A percentile compares a stretch with the other conserved stretches of the same genome.
Evolutionary conservation across 495 filamentous ascomycete genomes (phyloP).

Genomic region (Ascodesmis nigricans): DNA sequence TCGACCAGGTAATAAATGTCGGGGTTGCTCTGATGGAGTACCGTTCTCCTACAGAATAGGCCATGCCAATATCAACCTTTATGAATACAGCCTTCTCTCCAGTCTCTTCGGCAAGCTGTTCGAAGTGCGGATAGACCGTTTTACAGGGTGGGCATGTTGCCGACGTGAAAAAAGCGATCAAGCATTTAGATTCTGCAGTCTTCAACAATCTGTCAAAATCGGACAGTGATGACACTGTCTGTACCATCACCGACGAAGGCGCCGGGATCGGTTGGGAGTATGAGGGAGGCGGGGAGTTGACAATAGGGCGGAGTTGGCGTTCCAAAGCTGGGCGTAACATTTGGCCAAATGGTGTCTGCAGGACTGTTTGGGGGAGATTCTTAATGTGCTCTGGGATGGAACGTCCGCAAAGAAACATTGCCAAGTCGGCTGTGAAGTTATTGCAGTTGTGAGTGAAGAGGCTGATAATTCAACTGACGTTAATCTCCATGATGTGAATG

Average conservation of each 20-base stretch:
- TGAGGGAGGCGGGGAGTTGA: constrained; percentile 10
- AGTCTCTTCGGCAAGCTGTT: constrained; percentile 53
- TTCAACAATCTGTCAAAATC: constrained; percentile 40
- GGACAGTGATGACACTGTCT: constrained; percentile 21
- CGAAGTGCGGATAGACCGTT: constrained; percentile 60
- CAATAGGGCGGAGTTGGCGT: constrained; percentile 32
- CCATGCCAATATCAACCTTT: constrained; percentile 56
- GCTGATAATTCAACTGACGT: constrained; percentile 46
- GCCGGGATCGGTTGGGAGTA: constrained; percentile 12
- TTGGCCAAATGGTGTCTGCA: constrained; percentile 75
- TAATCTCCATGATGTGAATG: constrained; percentile 32
- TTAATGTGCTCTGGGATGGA: constrained; percentile 74
- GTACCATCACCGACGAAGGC: constrained; percentile 12
- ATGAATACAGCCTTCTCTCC: constrained; percentile 50
- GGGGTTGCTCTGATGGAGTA: constrained; percentile 60
- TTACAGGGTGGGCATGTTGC: constrained; percentile 72
- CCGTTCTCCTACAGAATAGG: constrained; percentile 39
- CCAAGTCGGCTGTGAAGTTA: constrained; percentile 88
- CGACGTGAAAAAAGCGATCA: constrained; percentile 83
- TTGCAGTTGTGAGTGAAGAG: constrained; percentile 81
- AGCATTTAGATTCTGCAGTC: constrained; percentile 39
- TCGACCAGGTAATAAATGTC: constrained; percentile 75
- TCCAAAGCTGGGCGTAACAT: constrained; percentile 74
- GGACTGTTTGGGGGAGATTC: constrained; percentile 65
- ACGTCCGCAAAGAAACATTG: constrained; percentile 74